Conservation (phyloP, 768 basidiomycete species). For the Lentinula sp. region DNA sequence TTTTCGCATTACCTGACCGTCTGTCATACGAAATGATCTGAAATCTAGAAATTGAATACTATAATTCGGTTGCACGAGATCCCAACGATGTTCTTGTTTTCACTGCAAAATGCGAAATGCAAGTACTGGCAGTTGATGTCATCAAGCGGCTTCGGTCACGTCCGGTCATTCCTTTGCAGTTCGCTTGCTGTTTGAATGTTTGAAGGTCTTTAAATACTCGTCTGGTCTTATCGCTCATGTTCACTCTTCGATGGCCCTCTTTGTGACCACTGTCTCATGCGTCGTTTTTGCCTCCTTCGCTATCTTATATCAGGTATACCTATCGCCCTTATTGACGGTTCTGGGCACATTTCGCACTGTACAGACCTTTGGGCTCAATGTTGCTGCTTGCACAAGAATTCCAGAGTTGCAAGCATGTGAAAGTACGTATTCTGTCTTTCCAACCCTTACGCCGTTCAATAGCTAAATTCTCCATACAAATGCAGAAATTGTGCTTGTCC, state of each 20-base stretch:
- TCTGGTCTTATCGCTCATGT: neutral
- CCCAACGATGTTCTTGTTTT: too few relatives aligned
- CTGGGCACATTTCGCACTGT: constrained; percentile 41
- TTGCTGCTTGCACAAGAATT: constrained; percentile 36
- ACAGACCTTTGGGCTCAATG: constrained; percentile 35
- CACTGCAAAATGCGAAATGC: too few relatives aligned
- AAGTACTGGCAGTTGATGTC: neutral
- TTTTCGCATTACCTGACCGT: neutral
- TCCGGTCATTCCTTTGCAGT: neutral
- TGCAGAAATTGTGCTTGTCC: constrained; percentile 54
- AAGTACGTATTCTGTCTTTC: constrained; percentile 31
- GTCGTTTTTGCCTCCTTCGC: constrained; percentile 33
- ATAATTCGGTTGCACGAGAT: too few relatives aligned
- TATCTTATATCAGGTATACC: constrained; percentile 39
- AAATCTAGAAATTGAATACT: neutral
- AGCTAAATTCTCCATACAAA: constrained; percentile 20
- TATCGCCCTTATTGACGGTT: constrained; percentile 36
- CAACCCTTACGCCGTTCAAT: too few relatives aligned
- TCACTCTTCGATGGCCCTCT: neutral
- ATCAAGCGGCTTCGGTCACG: neutral
- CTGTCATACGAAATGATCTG: neutral
- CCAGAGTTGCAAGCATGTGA: constrained; percentile 62
- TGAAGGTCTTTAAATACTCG: neutral
- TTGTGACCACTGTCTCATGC: constrained; percentile 23
- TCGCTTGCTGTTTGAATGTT: neutral